Evolutionary conservation across 164 flowering plant species (phyloP), one percentile per base, ranked within the genome.

Genomic region (Nymphaea thermarum): DNA sequence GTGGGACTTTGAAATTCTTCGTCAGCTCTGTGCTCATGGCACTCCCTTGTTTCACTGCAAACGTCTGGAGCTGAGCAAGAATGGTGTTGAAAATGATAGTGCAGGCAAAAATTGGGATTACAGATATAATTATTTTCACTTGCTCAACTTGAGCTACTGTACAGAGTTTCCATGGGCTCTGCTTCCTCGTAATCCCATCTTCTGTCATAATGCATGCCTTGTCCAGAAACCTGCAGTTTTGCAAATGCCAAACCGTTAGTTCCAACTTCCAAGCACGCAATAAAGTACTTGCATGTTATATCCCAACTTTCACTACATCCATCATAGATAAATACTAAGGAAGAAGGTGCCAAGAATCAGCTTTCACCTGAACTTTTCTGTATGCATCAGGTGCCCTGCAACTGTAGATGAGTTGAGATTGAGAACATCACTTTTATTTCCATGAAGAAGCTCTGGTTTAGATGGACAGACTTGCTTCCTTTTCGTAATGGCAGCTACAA

Each of bases 401-500:
- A 57, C 45, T 10, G 73, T 41, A 53, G 82, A 66, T 4, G 68
- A 6, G 42, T 44, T 70, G 51, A 63, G 42, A 51, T n/a, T 64
- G 12, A 51, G 53, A 3, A 6, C 6, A 47, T 66, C 68, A 65
- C 63, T 70, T 59, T 69, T 83, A 78, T 59, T 73, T 71, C 84
- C 85, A 72, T 83, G 82, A 63, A 83, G 85, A 83, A 82, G 79
- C 53, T 77, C 63, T 64, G 84, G 51, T 69, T 82, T 74, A 18
- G 88, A 78, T 53, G 95, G 88, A 70, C 73, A 74, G 4, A 72
- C 70, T 69, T 78, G 82, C 71, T 89, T 87, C 76, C 96, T 83
- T 71, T 93, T 93, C 42, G 67, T 6, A 69, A 81, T 70, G 76
- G 98, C 96, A 73, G 96, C 98, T 70, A 89, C 96, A 69, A 90